Percentiles rank a stretch among this genome's conserved stretches.
Evolutionary conservation across 768 basidiomycete genomes (phyloP).

Genomic region (Candolleomyces aberdarensis): DNA sequence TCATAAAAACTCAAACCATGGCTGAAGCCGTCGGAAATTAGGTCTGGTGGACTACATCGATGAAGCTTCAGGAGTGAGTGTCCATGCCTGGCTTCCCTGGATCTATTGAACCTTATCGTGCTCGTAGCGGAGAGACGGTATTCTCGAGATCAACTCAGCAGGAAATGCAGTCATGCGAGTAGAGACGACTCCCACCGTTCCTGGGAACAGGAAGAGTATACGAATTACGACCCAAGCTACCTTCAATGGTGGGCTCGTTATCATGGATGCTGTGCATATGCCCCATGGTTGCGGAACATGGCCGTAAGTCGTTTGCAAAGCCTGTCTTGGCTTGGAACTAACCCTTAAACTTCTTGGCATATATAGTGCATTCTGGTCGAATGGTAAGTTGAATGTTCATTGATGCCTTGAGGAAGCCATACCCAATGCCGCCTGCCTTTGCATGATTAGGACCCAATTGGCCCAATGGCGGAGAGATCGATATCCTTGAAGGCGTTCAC

Average conservation of each 20-base stretch:
- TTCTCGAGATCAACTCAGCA: slow-evolving; percentile 62
- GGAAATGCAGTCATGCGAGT: slow-evolving; percentile 87
- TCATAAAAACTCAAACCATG: slow-evolving; percentile 5
- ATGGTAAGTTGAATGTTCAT: slow-evolving; percentile 27
- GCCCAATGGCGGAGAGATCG: slow-evolving; percentile 72
- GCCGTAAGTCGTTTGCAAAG: slow-evolving; percentile 47
- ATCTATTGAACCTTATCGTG: slow-evolving; percentile 3
- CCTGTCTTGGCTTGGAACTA: background rate
- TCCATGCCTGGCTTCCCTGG: background rate
- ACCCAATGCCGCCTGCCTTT: slow-evolving; percentile 15
- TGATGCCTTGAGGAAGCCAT: background rate
- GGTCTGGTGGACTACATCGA: slow-evolving; percentile 63
- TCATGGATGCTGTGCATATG: slow-evolving; percentile 87
- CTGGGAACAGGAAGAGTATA: slow-evolving; percentile 68
- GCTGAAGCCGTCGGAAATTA: slow-evolving; percentile 6
- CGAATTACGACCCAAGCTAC: slow-evolving; percentile 65
- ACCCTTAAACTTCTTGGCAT: background rate
- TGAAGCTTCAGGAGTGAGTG: slow-evolving; percentile 53
- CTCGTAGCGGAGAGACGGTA: slow-evolving; percentile 48
- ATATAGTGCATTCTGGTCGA: slow-evolving; percentile 46
- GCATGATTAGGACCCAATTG: slow-evolving; percentile 59
- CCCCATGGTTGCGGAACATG: slow-evolving; percentile 87
- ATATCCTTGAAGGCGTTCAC: slow-evolving; percentile 82
- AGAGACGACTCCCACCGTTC: slow-evolving; percentile 75
- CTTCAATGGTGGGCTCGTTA: slow-evolving; percentile 66